Percentiles rank a stretch among this genome's conserved stretches.
phyloP scores from a whole-genome alignment of 805 yeast genomes.

The Lipomyces starkeyi region DNA sequence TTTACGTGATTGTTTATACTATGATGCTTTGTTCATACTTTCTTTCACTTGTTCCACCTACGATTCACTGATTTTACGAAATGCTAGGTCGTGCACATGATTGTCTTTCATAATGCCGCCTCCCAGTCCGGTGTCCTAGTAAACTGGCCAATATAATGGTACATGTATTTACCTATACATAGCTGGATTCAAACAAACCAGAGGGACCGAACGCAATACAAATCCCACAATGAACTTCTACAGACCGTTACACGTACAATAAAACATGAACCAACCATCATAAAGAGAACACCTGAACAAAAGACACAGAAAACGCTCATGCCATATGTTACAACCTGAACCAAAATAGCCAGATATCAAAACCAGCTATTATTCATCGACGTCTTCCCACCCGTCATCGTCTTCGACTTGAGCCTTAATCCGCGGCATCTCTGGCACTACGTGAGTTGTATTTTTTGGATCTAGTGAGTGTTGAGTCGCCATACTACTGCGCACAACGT shows the following conservation, averaged over 20 bases:
- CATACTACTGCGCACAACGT: not conserved
- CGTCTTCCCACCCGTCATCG: slow-evolving; percentile 43
- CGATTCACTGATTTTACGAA: not conserved
- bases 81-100: not conserved
- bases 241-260: not conserved
- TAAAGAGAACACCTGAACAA: not conserved
- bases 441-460: not conserved
- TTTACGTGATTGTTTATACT: not conserved
- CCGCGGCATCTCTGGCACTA: not conserved
- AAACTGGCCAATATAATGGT: not conserved
- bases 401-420: slow-evolving; percentile 30
- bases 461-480: not conserved
- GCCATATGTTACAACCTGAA: not conserved
- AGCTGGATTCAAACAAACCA: not conserved
- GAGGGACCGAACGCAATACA: not conserved
- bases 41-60: not conserved
- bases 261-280: not conserved
- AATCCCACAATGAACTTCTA: slow-evolving; percentile 5
- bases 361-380: slow-evolving; percentile 13
- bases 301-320: not conserved
- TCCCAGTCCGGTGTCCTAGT: not conserved
- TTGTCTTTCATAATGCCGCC: not conserved
- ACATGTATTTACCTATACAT: not conserved
- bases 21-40: not conserved
- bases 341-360: not conserved